Base-by-base conservation (phyloP, 2,329 filamentous ascomycete species). In the Madurella mycetomatis region DNA sequence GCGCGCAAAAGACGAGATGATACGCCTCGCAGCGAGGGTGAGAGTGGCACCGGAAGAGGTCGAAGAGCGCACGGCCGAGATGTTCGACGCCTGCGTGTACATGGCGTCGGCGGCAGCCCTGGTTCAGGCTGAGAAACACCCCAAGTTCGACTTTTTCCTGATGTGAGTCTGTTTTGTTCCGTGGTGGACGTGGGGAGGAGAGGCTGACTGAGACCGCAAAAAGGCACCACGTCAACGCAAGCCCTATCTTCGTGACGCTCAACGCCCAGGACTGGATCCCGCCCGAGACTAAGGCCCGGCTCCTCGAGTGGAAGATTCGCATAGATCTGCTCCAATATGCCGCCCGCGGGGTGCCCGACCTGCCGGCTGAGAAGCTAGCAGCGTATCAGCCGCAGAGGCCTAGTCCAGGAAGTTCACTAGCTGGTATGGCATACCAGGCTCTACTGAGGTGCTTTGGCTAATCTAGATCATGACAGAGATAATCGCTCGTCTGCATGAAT, bases 241-340 rank as follows among this genome's bases (percentile, higher is more conserved):
- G 76, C 11, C 85, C 86, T n/a, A 83, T 95, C 60, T 94, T 92
- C 73, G 78, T 89, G 60, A 75, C 76, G 8, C 78, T 96, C 66
- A 79, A 85, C 64, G 72, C 72, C 11, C 78, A 78, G 60, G 60
- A 75, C 39, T 94, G 81, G 80, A 75, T 91, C 42, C 75, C 82
- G 0, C 65, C 71, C 0, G 73, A 76, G 8, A 74, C 75, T 46
- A 92, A 92, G 66, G 74, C 77, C 12, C 83, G 88, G 5, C 72
- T 96, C 0, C 75, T 96, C 8, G 87, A 94, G 69, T 92, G 85
- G 82, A 95, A 95, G 70, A 87, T 85, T 47, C 82, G 90, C 41
- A 71, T 85, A 61, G 88, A 94, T 66, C 73, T 95, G 5, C 65
- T 85, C 5, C 76, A 90, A 70, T 96, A 95, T 67, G 81, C 85